These are phyloP conservation scores for Fusarium multiceps DNA, from an alignment of 2,329 filamentous ascomycete genomes.

Conservation along the genomic window DNA sequence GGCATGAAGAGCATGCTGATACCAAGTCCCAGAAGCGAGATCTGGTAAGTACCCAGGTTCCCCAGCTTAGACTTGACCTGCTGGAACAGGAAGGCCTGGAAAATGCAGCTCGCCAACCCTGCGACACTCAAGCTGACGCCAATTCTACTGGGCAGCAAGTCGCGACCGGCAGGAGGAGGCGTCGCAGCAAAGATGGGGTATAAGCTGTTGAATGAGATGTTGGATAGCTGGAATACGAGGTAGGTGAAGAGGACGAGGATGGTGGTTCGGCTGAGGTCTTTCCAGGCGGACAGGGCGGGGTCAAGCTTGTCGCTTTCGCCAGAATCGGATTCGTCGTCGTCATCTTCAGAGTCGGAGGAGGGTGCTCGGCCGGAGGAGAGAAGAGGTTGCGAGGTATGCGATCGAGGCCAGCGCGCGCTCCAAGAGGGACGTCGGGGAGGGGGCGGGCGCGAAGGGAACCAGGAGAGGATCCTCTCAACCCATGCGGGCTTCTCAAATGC, in stretches of 20 bases:
- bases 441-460: constrained; percentile 39
- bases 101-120: constrained; percentile 85
- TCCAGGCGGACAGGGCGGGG: constrained; percentile 53
- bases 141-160: constrained; percentile 80
- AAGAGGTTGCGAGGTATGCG: constrained; percentile 46
- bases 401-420: constrained; percentile 54
- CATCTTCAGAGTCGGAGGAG: constrained; percentile 45
- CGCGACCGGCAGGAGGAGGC: constrained; percentile 78
- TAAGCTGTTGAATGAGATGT: constrained; percentile 94
- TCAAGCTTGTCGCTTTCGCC: constrained; percentile 38
- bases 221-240: constrained; percentile 91
- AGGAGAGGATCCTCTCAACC: constrained; percentile 48
- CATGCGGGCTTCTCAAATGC: constrained; percentile 50
- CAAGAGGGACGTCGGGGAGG: constrained; percentile 50
- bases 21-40: constrained; percentile 82
- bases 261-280: constrained; percentile 81
- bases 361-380: constrained; percentile 38
- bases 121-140: constrained; percentile 87
- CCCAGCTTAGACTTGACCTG: constrained; percentile 81
- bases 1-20: constrained; percentile 89
- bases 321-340: constrained; percentile 41
- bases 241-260: constrained; percentile 85
- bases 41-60: constrained; percentile 85
- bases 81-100: constrained; percentile 88
- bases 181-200: constrained; percentile 93